Evolutionary conservation across 257 asterid species (phyloP).

Genomic region (Nemophila menziesii): DNA sequence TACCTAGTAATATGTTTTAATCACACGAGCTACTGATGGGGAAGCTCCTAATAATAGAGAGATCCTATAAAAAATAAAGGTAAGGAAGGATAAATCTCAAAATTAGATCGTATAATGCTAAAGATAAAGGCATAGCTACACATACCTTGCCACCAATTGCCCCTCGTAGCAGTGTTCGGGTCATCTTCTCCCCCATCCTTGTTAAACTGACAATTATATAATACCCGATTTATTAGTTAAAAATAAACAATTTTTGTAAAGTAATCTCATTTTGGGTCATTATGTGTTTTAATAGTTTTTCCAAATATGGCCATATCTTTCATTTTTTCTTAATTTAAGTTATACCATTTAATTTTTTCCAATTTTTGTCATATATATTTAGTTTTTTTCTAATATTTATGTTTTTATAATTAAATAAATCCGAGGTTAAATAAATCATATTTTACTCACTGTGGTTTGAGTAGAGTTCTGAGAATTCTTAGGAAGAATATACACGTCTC

Average conservation of each 20-base stretch:
- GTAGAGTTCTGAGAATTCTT: conserved; percentile 35
- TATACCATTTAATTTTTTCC: too few relatives aligned
- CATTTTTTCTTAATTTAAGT: too few relatives aligned
- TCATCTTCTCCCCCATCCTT: conserved; percentile 64
- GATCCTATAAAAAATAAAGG: conserved; percentile 35
- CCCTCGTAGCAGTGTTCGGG: conserved; percentile 57
- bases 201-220: conserved; percentile 21
- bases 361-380: too few relatives aligned
- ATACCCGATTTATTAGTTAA: neutral
- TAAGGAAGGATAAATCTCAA: neutral
- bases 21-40: conserved; percentile 11
- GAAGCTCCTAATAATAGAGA: conserved; percentile 45
- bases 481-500: conserved; percentile 56
- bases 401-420: too few relatives aligned
- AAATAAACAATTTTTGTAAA: neutral
- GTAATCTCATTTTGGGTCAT: too few relatives aligned
- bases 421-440: too few relatives aligned
- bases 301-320: too few relatives aligned
- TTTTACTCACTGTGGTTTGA: conserved; percentile 39
- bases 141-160: conserved; percentile 93
- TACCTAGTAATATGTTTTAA: neutral
- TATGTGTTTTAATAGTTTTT: too few relatives aligned
- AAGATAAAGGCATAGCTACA: neutral
- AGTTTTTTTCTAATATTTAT: too few relatives aligned
- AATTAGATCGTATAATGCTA: neutral